A percentile compares a stretch with the other conserved stretches of the same genome.
Evolutionary conservation across 2,329 filamentous ascomycete genomes (phyloP).

Genomic region (Aspergillus costaricaensis): DNA sequence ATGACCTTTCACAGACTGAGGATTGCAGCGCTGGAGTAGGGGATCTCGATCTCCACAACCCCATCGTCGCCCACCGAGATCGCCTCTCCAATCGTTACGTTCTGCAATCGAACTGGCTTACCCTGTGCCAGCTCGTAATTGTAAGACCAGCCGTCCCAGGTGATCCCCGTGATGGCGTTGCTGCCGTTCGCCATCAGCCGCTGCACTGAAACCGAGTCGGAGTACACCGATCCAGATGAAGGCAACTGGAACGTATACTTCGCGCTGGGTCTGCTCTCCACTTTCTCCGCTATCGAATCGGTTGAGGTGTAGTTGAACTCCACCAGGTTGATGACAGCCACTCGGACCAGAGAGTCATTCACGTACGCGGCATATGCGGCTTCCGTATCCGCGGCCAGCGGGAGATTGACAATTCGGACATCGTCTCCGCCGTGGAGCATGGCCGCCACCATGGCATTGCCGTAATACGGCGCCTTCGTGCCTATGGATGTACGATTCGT

Average conservation of each 20-base stretch:
- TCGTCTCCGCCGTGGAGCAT: slow-evolving; percentile 51
- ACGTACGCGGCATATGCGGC: slow-evolving; percentile 50
- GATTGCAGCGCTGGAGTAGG: slow-evolving; percentile 31
- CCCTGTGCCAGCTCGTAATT: slow-evolving; percentile 61
- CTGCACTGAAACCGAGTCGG: slow-evolving; percentile 42
- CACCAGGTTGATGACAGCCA: slow-evolving; percentile 61
- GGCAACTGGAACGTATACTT: slow-evolving; percentile 31
- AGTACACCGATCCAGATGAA: slow-evolving; percentile 9
- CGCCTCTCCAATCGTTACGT: slow-evolving; percentile 57
- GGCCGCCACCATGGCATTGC: slow-evolving; percentile 60
- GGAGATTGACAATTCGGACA: slow-evolving; percentile 53
- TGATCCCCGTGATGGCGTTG: slow-evolving; percentile 63
- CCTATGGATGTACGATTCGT: slow-evolving; percentile 54
- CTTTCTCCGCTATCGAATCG: slow-evolving; percentile 23
- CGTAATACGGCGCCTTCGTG: slow-evolving; percentile 67
- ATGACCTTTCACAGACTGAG: not conserved
- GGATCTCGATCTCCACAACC: slow-evolving; percentile 26
- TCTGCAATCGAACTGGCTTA: slow-evolving; percentile 54
- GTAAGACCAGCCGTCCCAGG: slow-evolving; percentile 64
- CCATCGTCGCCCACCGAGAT: slow-evolving; percentile 40
- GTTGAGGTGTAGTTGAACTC: slow-evolving; percentile 56
- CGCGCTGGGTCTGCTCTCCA: slow-evolving; percentile 25
- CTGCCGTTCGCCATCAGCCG: slow-evolving; percentile 63
- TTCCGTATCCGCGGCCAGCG: slow-evolving; percentile 44
- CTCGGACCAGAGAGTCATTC: slow-evolving; percentile 45